Evolutionary conservation across 2,329 filamentous ascomycete species (phyloP).

Genomic region (Exophiala dermatitidis): DNA sequence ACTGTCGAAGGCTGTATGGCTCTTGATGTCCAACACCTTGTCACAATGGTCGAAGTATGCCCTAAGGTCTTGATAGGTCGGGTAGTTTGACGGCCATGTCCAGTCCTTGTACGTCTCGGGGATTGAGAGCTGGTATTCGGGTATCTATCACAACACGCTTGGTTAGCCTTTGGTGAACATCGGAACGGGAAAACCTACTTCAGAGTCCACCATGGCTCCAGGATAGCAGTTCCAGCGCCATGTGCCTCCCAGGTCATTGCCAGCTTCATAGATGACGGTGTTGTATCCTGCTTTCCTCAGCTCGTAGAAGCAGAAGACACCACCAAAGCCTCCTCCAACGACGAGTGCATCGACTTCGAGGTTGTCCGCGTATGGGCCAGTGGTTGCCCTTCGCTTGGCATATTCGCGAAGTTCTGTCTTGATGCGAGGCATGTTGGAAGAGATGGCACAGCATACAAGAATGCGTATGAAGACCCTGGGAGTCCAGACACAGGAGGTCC

Average conservation of each 20-base stretch:
- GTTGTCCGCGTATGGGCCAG: constrained; percentile 29
- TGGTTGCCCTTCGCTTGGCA: constrained; percentile 41
- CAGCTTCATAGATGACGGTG: constrained; percentile 48
- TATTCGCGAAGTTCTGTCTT: constrained; percentile 35
- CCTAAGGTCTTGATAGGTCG: constrained; percentile 35
- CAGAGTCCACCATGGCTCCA: constrained; percentile 32
- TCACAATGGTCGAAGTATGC: constrained; percentile 40
- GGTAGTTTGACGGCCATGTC: constrained; percentile 40
- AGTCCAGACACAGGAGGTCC: constrained; percentile 33
- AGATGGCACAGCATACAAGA: background rate
- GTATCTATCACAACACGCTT: constrained; percentile 24
- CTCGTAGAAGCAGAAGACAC: constrained; percentile 47
- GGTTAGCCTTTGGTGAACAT: constrained; percentile 23
- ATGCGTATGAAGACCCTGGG: background rate
- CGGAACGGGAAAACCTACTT: constrained; percentile 33
- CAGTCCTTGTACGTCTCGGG: constrained; percentile 40
- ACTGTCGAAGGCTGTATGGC: constrained; percentile 41
- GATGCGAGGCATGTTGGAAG: constrained; percentile 34
- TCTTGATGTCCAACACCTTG: constrained; percentile 38
- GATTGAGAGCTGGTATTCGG: constrained; percentile 44
- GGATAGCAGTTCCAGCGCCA: constrained; percentile 36
- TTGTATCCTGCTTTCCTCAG: constrained; percentile 47
- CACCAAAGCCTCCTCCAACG: constrained; percentile 34
- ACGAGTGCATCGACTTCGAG: constrained; percentile 29
- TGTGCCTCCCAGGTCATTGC: constrained; percentile 37